A percentile compares a stretch with the other conserved stretches of the same genome.
These are phyloP conservation scores for Colletotrichum sp. DNA, from an alignment of 2,329 filamentous ascomycete genomes.

Conservation along the genomic window DNA sequence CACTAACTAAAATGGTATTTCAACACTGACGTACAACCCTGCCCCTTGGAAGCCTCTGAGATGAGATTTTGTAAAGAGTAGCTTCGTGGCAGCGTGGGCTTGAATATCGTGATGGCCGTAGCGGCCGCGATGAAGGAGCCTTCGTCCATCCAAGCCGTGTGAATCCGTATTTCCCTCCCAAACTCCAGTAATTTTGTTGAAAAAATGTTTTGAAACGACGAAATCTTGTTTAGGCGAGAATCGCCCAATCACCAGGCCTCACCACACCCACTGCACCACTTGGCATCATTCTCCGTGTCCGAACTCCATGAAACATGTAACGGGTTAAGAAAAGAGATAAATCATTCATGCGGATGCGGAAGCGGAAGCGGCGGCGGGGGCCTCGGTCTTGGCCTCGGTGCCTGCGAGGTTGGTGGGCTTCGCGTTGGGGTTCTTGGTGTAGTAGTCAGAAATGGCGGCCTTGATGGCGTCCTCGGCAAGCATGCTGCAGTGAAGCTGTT, in stretches of 20 bases:
- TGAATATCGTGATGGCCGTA: not conserved
- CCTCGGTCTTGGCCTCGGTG: conserved; percentile 65
- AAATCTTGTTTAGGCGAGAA: not conserved
- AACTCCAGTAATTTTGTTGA: conserved; percentile 7
- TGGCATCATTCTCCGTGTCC: not conserved
- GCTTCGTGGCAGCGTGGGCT: conserved; percentile 3
- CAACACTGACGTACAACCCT: conserved; percentile 14
- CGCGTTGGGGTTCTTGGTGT: conserved; percentile 83
- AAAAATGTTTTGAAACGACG: not conserved
- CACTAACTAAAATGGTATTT: conserved; percentile 15
- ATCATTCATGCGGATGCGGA: conserved; percentile 10
- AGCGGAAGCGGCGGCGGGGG: conserved; percentile 33
- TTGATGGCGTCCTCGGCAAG: conserved; percentile 92
- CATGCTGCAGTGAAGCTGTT: conserved; percentile 88
- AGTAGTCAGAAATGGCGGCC: conserved; percentile 87
- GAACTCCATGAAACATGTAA: conserved; percentile 3
- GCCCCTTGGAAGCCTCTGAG: not conserved
- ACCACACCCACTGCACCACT: not conserved
- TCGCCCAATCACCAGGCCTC: not conserved
- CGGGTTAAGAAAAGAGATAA: not conserved
- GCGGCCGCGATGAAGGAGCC: not conserved
- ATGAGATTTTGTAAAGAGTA: not conserved
- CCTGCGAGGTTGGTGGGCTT: conserved; percentile 78
- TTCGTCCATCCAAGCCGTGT: conserved; percentile 1
- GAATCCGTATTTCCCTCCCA: not conserved